Evolutionary conservation across 768 basidiomycete species (phyloP), one percentile per base, ranked within the genome.

Genomic region (Panaeolus cyanescens): DNA sequence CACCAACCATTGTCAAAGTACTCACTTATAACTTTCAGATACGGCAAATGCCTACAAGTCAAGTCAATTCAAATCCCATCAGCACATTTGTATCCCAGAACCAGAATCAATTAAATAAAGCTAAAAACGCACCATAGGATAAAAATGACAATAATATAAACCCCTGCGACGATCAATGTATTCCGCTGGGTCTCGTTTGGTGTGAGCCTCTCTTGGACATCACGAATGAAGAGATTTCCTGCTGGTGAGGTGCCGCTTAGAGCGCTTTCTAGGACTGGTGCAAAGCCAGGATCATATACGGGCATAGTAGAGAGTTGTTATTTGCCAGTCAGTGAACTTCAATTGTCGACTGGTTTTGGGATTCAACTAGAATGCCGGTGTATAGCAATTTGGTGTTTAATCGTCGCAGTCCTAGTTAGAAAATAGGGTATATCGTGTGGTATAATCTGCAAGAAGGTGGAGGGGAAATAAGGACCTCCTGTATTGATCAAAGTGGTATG

Each of bases 161-260:
- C 80, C 9, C 85, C 91, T 6, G 92, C 93, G 31, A 93, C 88
- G 58, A 95, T 93, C 53, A 95, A 75, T 1, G 93, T 95, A 13
- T 79, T 86, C 64, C 80, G 78, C 71, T 94, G 92, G 7, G 92
- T 93, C 9, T 75, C 77, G 63, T 85, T 91, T 1, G 92, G 92
- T 22, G 84, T 85, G 33, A 93, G 62, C 58, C 67, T 71, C 3
- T 74, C 72, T 63, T 78, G 64, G 66, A 81, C 75, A 67, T 82
- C 77, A 58, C 82, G 72, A 19, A 74, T 57, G 60, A 70, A 74
- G 58, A 79, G 15, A 28, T 50, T 50, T 10, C 45, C 45, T 12
- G 45, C 45, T 28, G 19, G 19, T 50, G 12, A 6, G 6, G 33
- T 13, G 33, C 33, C 13, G 13, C 6, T 22, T 2, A 50, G 3